Base-by-base conservation (phyloP, 192 early-diverging fungal genomes). In the Chytriomyces sp. region DNA sequence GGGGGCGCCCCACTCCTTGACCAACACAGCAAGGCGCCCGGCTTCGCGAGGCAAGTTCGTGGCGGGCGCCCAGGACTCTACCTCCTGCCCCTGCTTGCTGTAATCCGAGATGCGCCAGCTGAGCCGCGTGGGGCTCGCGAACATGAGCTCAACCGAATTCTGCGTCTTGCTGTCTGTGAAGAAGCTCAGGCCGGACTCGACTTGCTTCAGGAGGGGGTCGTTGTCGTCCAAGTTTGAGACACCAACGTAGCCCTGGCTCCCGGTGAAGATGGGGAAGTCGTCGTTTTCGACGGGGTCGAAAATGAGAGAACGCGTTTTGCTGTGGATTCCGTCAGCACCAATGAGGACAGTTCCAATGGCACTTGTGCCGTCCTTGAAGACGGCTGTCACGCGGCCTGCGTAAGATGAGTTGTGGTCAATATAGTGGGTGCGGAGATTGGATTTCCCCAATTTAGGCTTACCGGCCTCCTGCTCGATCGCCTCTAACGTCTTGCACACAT, bases 321-420 rank as follows among this genome's bases (percentile, higher is more conserved):
- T 54, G 17, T 61, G 33, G 26, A 72, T 41, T 39, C 72, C 72
- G 53, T 74, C 72, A 33, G 62, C 60, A 14, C 72, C 72, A 31
- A 74, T 34, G 34, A 74, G 40, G 26, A 74, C 5, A 38, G 70
- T 52, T 7, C 64, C 72, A 4, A 7, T 37, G 31, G 28, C 41
- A 7, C 6, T 25, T 3, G 52, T 52, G 12, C 63, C 72, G 53
- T 69, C 72, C 25, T 10, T 52, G 63, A 74, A 74, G 5, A 8
- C 54, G 17, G 72, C 72, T 12, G 72, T 70, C 19, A 69, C 72
- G 38, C n/a, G n/a, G n/a, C n/a, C n/a, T n/a, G n/a, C n/a, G n/a
- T n/a, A n/a, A n/a, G n/a, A n/a, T 52, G 31, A 5, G 39, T 38
- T 38, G 6, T 26, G 34, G 5, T 38, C 31, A 36, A 6, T 5